Percentiles rank a stretch among this genome's conserved stretches.
Conservation (phyloP, 2,329 filamentous ascomycete species). For the Cercospora nicotianae region DNA sequence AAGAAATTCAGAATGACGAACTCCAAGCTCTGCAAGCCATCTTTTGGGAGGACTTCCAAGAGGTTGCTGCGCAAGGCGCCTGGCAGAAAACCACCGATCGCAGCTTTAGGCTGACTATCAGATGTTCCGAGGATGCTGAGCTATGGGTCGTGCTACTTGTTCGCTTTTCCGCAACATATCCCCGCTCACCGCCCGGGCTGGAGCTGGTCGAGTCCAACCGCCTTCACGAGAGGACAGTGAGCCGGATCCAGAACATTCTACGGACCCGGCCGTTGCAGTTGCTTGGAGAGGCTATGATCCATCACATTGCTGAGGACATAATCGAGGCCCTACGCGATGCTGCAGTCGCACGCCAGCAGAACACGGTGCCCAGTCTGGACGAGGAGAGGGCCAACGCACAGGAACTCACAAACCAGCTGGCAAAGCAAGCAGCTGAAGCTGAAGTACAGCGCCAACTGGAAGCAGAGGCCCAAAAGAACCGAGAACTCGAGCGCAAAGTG, state of each 20-base stretch:
- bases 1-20: conserved; percentile 84
- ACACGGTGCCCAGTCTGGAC: conserved; percentile 79
- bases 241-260: conserved; percentile 69
- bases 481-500: conserved; percentile 67
- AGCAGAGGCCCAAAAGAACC: conserved; percentile 33
- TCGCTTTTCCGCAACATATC: conserved; percentile 85
- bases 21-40: conserved; percentile 82
- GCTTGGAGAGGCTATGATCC: conserved; percentile 65
- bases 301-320: conserved; percentile 60
- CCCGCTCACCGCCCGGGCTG: conserved; percentile 75
- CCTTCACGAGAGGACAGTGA: conserved; percentile 68
- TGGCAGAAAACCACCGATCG: conserved; percentile 90
- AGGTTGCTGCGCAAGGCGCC: conserved; percentile 63
- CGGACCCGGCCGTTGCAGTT: conserved; percentile 67
- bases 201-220: conserved; percentile 64
- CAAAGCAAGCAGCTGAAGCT: conserved; percentile 46
- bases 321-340: conserved; percentile 79
- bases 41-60: conserved; percentile 83
- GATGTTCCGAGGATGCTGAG: conserved; percentile 70
- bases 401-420: conserved; percentile 64
- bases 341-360: conserved; percentile 71
- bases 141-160: conserved; percentile 72
- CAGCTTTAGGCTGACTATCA: conserved; percentile 77
- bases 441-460: conserved; percentile 44
- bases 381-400: conserved; percentile 85